A percentile compares a stretch with the other conserved stretches of the same genome.
These are phyloP conservation scores for Colletotrichum higginsianum DNA, from an alignment of 2,329 filamentous ascomycete species.

Conservation along the genomic window DNA sequence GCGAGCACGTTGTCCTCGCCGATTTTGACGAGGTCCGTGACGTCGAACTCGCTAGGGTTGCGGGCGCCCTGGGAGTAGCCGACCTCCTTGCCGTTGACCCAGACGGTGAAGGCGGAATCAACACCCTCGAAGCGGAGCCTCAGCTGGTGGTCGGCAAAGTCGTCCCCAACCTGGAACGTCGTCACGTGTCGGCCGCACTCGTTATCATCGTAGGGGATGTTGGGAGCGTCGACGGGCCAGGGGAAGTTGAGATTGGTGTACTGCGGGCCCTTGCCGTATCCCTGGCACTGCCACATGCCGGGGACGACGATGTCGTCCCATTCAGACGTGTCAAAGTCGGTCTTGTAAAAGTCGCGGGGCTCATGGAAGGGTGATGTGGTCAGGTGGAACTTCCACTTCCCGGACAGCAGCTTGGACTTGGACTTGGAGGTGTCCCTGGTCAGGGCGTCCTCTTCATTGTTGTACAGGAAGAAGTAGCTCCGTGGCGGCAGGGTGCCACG, in stretches of 20 bases:
- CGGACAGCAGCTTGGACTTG: conserved; percentile 63
- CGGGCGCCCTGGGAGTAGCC: conserved; percentile 82
- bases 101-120: conserved; percentile 80
- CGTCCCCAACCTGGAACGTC: conserved; percentile 66
- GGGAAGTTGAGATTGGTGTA: conserved; percentile 81
- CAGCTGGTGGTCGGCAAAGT: conserved; percentile 67
- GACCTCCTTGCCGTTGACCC: conserved; percentile 76
- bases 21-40: conserved; percentile 66
- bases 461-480: conserved; percentile 69
- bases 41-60: conserved; percentile 81
- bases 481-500: conserved; percentile 69
- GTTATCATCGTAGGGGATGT: conserved; percentile 75
- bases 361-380: conserved; percentile 62
- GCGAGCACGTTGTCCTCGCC: conserved; percentile 68
- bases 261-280: conserved; percentile 74
- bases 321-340: conserved; percentile 52
- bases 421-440: conserved; percentile 56
- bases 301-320: conserved; percentile 73
- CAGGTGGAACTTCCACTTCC: conserved; percentile 68
- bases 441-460: conserved; percentile 63
- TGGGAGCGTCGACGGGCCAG: conserved; percentile 76
- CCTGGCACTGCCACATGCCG: conserved; percentile 80
- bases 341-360: conserved; percentile 57
- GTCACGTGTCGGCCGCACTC: conserved; percentile 76
- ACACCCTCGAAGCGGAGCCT: conserved; percentile 83